phyloP scores from a whole-genome alignment of 2,329 filamentous ascomycete species.

The Onygena corvina region DNA sequence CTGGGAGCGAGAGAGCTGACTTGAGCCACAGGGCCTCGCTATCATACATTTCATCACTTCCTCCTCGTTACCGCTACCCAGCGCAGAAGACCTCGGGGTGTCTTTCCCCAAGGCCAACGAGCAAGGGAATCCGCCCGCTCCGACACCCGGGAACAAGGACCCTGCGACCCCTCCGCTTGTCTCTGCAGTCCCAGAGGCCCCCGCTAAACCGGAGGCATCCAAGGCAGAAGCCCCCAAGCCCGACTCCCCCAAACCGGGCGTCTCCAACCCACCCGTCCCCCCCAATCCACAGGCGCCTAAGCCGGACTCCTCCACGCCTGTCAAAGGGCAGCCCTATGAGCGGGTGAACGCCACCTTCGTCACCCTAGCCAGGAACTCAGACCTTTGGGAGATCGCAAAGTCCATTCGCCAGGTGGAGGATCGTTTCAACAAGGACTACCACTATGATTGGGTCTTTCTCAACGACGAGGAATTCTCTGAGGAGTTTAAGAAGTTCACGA shows the following conservation, averaged over 20 bases:
- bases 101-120: conserved; percentile 3
- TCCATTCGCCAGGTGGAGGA: conserved; percentile 96
- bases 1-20: neutral
- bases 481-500: conserved; percentile 84
- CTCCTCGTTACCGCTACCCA: conserved; percentile 33
- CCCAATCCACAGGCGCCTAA: neutral
- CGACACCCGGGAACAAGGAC: neutral
- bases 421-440: conserved; percentile 90
- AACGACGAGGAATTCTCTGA: conserved; percentile 93
- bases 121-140: conserved; percentile 1
- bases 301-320: conserved; percentile 35
- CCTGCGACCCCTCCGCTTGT: neutral
- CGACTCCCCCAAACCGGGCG: conserved; percentile 16
- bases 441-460: conserved; percentile 98
- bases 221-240: conserved; percentile 10
- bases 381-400: conserved; percentile 92
- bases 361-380: conserved; percentile 80
- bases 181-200: conserved; percentile 1
- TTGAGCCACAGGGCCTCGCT: conserved; percentile 40
- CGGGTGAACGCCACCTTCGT: conserved; percentile 97
- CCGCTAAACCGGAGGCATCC: conserved; percentile 9
- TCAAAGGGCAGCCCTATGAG: conserved; percentile 31
- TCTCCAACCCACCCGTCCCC: neutral
- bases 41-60: conserved; percentile 70
- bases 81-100: conserved; percentile 13